Conservation (phyloP, 768 basidiomycete species). For the Mycena albidolilacea region DNA sequence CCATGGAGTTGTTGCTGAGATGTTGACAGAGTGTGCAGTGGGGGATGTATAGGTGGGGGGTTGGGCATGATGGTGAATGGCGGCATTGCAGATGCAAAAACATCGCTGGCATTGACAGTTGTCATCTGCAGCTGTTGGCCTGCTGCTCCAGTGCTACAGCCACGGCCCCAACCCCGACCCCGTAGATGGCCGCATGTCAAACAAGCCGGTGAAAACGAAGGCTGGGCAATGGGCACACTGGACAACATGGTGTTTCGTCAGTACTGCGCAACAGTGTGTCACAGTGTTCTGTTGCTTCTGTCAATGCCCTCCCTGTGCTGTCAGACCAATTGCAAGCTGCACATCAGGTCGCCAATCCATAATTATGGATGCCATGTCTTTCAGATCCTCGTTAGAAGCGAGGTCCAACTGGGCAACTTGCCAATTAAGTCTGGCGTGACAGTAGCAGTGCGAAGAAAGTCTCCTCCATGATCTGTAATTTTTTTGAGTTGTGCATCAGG, state of each 20-base stretch:
- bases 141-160: background rate
- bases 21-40: too few relatives aligned
- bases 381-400: slow-evolving; percentile 14
- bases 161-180: background rate
- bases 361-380: slow-evolving; percentile 18
- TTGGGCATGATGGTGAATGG: background rate
- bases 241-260: too few relatives aligned
- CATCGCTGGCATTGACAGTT: background rate
- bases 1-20: too few relatives aligned
- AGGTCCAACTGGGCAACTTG: slow-evolving; percentile 23
- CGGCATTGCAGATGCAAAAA: background rate
- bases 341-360: slow-evolving; percentile 24
- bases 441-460: slow-evolving; percentile 14
- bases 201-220: slow-evolving; percentile 9
- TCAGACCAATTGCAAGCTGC: slow-evolving; percentile 15
- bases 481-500: slow-evolving; percentile 15
- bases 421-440: slow-evolving; percentile 20
- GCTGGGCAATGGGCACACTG: slow-evolving; percentile 1
- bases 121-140: background rate
- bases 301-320: background rate
- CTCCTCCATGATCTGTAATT: slow-evolving; percentile 11
- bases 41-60: background rate
- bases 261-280: too few relatives aligned
- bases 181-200: background rate
- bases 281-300: slow-evolving; percentile 2